These are phyloP conservation scores for Colletotrichum truncatum DNA, from an alignment of 2,329 filamentous ascomycete species.

Conservation along the genomic window DNA sequence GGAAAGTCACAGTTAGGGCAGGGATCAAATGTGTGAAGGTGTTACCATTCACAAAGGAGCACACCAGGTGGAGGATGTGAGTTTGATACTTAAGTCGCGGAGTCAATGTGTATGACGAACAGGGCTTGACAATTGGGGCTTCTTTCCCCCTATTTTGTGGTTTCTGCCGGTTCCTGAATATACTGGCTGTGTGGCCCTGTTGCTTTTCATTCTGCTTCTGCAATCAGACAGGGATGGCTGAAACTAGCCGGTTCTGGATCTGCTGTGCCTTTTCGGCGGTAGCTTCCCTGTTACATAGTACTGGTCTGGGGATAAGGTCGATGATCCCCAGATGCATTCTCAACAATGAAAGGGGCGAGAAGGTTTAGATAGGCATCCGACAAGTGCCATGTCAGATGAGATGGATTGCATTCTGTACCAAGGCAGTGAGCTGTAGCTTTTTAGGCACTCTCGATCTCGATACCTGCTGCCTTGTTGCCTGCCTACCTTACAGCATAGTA, in stretches of 20 bases:
- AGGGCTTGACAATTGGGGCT: background rate
- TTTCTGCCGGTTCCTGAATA: constrained; percentile 9
- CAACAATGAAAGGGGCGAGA: background rate
- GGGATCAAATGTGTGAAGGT: background rate
- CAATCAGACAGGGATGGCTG: constrained; percentile 20
- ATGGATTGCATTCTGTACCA: background rate
- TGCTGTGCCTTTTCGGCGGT: constrained; percentile 2
- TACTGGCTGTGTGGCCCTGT: background rate
- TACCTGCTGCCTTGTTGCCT: background rate
- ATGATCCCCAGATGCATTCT: background rate
- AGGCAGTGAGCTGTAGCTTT: background rate
- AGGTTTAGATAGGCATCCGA: background rate
- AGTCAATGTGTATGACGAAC: background rate
- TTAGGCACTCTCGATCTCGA: background rate
- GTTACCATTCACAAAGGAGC: background rate
- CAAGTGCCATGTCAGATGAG: background rate
- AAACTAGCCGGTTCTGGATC: constrained; percentile 6
- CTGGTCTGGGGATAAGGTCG: constrained; percentile 11
- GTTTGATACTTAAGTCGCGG: background rate
- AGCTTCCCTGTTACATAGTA: background rate
- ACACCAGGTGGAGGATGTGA: too few relatives aligned
- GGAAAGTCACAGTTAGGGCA: too few relatives aligned
- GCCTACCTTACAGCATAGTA: background rate
- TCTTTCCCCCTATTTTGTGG: background rate
- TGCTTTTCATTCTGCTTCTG: constrained; percentile 10